Evolutionary conservation across 2,329 filamentous ascomycete species (phyloP).

Genomic region (Penicillium occitanis): DNA sequence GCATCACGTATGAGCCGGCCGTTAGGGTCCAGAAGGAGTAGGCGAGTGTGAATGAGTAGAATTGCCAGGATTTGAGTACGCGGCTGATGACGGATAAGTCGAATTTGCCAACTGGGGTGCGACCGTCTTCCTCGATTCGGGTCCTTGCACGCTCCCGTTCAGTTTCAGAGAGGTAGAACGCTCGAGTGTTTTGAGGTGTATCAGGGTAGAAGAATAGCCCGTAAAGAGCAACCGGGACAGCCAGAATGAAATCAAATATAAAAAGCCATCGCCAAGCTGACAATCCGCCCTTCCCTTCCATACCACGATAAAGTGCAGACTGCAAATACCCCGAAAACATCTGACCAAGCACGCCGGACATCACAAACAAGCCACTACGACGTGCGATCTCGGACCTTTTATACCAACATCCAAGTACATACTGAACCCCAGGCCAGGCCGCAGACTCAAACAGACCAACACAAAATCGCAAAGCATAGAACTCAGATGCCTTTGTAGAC

Average conservation of each 20-base stretch:
- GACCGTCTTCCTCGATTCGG: background rate
- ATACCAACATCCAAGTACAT: constrained; percentile 17
- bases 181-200: background rate
- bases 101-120: background rate
- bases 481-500: background rate
- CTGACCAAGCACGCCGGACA: constrained; percentile 12
- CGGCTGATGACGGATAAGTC: background rate
- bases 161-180: background rate
- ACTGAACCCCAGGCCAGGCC: constrained; percentile 12
- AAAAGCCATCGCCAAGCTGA: constrained; percentile 17
- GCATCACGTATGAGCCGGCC: background rate
- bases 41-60: constrained; percentile 6
- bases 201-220: constrained; percentile 15
- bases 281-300: constrained; percentile 4
- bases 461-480: constrained; percentile 10
- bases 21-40: background rate
- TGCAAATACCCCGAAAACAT: constrained; percentile 19
- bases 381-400: constrained; percentile 13
- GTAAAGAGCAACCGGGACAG: constrained; percentile 7
- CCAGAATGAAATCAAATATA: constrained; percentile 17
- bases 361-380: constrained; percentile 11
- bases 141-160: background rate
- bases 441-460: constrained; percentile 19
- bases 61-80: constrained; percentile 10
- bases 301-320: constrained; percentile 11